Percentiles rank a stretch among this genome's conserved stretches.
phyloP scores from a whole-genome alignment of 805 yeast species.

The Yamadazyma takamatsuzukensis region DNA sequence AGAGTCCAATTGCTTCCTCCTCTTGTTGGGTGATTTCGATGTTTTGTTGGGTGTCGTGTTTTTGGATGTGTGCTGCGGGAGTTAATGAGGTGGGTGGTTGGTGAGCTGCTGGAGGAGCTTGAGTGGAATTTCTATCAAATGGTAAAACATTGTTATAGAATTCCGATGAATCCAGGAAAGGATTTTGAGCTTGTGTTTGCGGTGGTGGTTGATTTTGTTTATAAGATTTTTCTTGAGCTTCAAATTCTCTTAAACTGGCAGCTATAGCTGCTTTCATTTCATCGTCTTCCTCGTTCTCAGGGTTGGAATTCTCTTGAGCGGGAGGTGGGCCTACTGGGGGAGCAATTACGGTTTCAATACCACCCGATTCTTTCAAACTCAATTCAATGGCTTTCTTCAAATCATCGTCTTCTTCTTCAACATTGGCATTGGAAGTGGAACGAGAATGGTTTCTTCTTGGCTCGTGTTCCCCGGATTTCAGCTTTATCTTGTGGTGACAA shows the following conservation, averaged over 20 bases:
- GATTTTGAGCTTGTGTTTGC: conserved; percentile 12
- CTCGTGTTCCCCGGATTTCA: conserved; percentile 26
- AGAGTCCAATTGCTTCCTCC: conserved; percentile 65
- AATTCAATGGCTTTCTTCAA: conserved; percentile 73
- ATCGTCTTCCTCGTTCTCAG: conserved; percentile 57
- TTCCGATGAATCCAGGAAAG: conserved; percentile 16
- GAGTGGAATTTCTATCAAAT: conserved; percentile 6
- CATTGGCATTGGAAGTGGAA: background rate
- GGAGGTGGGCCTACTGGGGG: conserved; percentile 17
- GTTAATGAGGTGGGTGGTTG: conserved; percentile 6
- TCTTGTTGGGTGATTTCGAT: conserved; percentile 58
- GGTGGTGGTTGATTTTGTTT: conserved; percentile 12
- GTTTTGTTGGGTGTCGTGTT: conserved; percentile 14
- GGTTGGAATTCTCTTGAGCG: conserved; percentile 5
- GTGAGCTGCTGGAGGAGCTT: conserved; percentile 3
- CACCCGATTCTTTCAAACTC: conserved; percentile 58
- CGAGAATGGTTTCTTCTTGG: conserved; percentile 2
- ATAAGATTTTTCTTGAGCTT: conserved; percentile 25
- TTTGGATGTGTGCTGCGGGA: conserved; percentile 5
- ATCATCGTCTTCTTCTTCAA: conserved; percentile 66
- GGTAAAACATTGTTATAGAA: conserved; percentile 28
- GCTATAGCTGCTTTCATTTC: conserved; percentile 93
- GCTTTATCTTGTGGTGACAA: conserved; percentile 44
- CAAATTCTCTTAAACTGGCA: conserved; percentile 78
- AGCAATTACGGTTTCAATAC: conserved; percentile 16